phyloP scores from a whole-genome alignment of 192 early-diverging fungal species.

The Coemansia sp. region DNA sequence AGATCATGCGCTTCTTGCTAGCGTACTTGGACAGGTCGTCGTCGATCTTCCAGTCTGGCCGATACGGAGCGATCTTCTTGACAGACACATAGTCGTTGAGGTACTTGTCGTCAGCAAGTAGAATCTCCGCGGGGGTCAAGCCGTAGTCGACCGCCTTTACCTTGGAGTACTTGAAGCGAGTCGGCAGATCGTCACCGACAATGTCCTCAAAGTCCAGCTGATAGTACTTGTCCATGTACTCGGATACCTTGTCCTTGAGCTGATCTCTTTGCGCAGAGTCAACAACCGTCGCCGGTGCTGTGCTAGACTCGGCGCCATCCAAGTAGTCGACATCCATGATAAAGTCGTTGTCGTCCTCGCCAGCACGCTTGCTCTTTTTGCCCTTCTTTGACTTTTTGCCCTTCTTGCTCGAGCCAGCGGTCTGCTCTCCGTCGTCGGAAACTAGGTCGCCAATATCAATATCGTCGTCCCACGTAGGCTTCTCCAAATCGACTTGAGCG shows the following conservation, averaged over 20 bases:
- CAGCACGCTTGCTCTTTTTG: slow-evolving; percentile 24
- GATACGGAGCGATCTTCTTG: slow-evolving; percentile 87
- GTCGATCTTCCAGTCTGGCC: slow-evolving; percentile 57
- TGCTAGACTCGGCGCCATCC: slow-evolving; percentile 58
- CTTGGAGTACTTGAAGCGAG: slow-evolving; percentile 92
- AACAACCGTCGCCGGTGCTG: not conserved
- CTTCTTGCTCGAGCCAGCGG: slow-evolving; percentile 18
- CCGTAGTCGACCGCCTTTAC: slow-evolving; percentile 78
- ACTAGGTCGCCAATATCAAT: slow-evolving; percentile 74
- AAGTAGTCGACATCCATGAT: slow-evolving; percentile 93
- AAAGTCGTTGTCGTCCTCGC: slow-evolving; percentile 68
- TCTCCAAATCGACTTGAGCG: slow-evolving; percentile 60
- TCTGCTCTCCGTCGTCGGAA: slow-evolving; percentile 40
- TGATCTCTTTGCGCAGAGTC: slow-evolving; percentile 17
- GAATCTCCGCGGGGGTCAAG: slow-evolving; percentile 81
- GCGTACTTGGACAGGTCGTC: slow-evolving; percentile 58
- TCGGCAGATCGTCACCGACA: slow-evolving; percentile 76
- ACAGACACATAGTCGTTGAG: slow-evolving; percentile 85
- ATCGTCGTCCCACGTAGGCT: slow-evolving; percentile 89
- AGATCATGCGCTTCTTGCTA: slow-evolving; percentile 61
- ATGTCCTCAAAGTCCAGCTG: slow-evolving; percentile 93
- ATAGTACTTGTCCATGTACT: slow-evolving; percentile 90
- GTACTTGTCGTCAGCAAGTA: slow-evolving; percentile 85
- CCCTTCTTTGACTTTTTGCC: slow-evolving; percentile 35
- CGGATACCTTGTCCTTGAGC: slow-evolving; percentile 59